These are phyloP conservation scores for Exophiala lecanii-corni DNA, from an alignment of 2,329 filamentous ascomycete species.

Conservation along the genomic window DNA sequence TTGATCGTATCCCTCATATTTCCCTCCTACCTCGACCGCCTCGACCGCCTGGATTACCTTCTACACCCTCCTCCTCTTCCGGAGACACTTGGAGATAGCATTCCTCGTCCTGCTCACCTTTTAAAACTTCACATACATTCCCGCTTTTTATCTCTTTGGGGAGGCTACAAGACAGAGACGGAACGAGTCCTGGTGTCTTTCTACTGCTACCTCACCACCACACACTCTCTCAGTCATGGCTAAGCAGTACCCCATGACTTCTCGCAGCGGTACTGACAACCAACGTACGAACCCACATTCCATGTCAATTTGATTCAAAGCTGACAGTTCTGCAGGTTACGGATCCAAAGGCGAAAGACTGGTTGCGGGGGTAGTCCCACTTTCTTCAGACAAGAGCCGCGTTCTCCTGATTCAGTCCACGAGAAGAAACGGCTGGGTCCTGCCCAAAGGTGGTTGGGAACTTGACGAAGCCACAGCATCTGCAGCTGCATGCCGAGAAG, in stretches of 20 bases:
- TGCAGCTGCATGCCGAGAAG: conserved; percentile 80
- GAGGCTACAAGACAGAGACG: no score
- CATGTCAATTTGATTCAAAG: not conserved
- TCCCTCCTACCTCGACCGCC: conserved; percentile 15
- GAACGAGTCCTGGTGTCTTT: no score
- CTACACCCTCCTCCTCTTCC: no score
- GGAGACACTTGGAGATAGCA: no score
- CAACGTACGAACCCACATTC: conserved; percentile 40
- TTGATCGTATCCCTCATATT: conserved; percentile 21
- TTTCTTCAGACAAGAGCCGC: conserved; percentile 78
- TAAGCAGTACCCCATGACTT: conserved; percentile 36
- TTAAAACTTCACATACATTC: no score
- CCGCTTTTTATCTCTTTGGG: no score
- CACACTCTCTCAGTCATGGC: conserved; percentile 16
- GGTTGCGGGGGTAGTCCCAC: conserved; percentile 88
- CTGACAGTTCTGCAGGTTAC: conserved; percentile 61
- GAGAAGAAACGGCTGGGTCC: conserved; percentile 85
- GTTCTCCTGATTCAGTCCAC: conserved; percentile 94
- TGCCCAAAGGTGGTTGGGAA: conserved; percentile 98
- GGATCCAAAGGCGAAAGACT: conserved; percentile 87
- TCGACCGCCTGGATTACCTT: conserved; percentile 3
- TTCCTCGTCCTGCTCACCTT: no score
- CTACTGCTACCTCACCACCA: no score
- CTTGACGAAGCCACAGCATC: conserved; percentile 82
- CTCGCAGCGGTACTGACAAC: conserved; percentile 45